Conservation (phyloP, 441 rosid species). For the Rhodomyrtus psidioides region DNA sequence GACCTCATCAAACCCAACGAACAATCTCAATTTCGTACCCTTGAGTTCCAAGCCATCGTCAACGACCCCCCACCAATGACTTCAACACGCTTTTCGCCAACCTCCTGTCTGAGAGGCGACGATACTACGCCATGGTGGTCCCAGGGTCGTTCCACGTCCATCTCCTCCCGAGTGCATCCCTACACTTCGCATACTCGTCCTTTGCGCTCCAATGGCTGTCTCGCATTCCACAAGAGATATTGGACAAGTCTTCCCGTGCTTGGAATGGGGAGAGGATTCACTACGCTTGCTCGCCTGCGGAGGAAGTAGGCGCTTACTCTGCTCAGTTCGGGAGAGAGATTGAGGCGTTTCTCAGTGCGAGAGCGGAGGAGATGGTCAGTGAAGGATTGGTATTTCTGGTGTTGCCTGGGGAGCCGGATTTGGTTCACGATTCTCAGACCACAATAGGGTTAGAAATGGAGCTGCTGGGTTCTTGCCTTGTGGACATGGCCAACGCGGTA, state of each 20-base stretch:
- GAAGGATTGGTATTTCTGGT: background rate
- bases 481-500: background rate
- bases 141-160: background rate
- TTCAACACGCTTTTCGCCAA: background rate
- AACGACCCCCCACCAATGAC: background rate
- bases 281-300: background rate
- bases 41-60: background rate
- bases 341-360: background rate
- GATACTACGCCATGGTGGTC: background rate
- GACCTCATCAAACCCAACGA: background rate
- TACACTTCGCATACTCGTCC: background rate
- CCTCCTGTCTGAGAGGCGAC: background rate
- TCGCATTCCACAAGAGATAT: background rate
- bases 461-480: background rate
- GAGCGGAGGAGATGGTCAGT: background rate
- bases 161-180: background rate
- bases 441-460: background rate
- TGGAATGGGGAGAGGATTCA: background rate
- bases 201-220: background rate
- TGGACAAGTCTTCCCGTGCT: background rate
- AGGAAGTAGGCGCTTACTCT: background rate
- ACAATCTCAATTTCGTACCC: background rate
- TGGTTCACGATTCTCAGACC: background rate
- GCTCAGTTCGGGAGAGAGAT: background rate
- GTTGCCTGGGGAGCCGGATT: background rate